Base-by-base conservation (phyloP, 352 stramenopile genomes). In the Pythium aquatile region DNA sequence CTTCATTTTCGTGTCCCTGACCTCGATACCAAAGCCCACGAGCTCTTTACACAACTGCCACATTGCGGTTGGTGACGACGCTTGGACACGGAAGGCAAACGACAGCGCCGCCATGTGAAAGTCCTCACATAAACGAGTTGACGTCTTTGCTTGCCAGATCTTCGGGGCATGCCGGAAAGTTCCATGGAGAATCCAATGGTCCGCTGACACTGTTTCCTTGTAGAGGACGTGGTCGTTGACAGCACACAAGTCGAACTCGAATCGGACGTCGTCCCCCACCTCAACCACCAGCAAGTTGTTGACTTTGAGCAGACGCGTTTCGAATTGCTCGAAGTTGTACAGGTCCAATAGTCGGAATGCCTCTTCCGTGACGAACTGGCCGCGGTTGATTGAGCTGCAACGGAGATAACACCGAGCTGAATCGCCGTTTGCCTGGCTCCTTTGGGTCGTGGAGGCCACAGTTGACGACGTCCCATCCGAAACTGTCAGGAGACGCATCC, bases 61-160 rank as follows among this genome's bases (percentile, higher is more conserved):
- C 11, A 68, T 51, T 1, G 26, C 58, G 9, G 1, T 10, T 1
- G 46, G 4, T 16, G 56, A 54, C 1, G 47, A 35, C 13, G 66
- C 28, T 6, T 33, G n/a, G 24, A 69, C 7, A 26, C 49, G 24
- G 24, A 75, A 60, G 11, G 64, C 60, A 58, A 75, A 75, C 10
- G 58, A 59, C 28, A 75, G 39, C 33, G 64, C 14, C 28, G 58
- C 57, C 46, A 69, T 57, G 29, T 75, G 55, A 16, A 69, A 75
- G 37, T 72, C 58, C 5, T 9, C 37, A 47, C 58, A 68, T 0
- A 55, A 28, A 5, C 66, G 60, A n/a, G 20, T 26, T 4, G 49
- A 52, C 7, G 63, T n/a, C 28, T 24, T 32, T 2, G 24, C 14
- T 30, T 57, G 49, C 55, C 55, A 66, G 5, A 69, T 30, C 46